Base-by-base conservation (phyloP, 108 stramenopile genomes). In the Mediolabrus comicus region DNA sequence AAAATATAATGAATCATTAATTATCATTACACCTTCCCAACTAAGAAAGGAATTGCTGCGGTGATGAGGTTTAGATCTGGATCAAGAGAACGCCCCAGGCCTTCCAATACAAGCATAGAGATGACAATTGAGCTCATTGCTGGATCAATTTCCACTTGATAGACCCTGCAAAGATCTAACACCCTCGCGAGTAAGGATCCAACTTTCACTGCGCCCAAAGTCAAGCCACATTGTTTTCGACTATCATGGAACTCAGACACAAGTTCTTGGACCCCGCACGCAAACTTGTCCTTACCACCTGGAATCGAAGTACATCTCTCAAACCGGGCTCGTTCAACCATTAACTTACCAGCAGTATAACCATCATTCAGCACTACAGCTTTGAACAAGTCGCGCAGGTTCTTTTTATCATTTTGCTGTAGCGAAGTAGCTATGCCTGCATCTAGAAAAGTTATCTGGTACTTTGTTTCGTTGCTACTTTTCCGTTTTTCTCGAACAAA, bases 91-190 rank as follows among this genome's bases (percentile, higher is more conserved):
- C 95, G 75, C 29, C 92, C 92, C 24, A 96, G 61, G 12, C 95
- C 95, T 80, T 96, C 95, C 34, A 96, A 62, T 3, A 96, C 95
- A 30, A 96, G 60, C 66, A 92, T 94, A 39, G 86, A 88, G 54
- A 96, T 77, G 13, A 96, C 87, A 13, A 96, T 82, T 62, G 80
- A 88, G 4, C 91, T 74, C 95, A 96, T 96, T 33, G 91, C 83
- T 9, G 95, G 95, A 59, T 96, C 95, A 24, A 96, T 87, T 66
- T 92, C 90, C 1, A 96, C 95, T n/a, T 86, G 83, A 67, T 94
- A 84, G 8, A 80, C 62, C 8, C 95, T 75, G 59, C 95, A 96
- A 34, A 92, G 56, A 53, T 94, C 92, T 59, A 96, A 72, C 2
- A 96, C 91, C 27, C 83, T 75, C 49, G 77, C 71, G 22, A 96